Evolutionary conservation across 2,329 filamentous ascomycete species (phyloP).

Genomic region (Graphilbum ipis-grandicollis): DNA sequence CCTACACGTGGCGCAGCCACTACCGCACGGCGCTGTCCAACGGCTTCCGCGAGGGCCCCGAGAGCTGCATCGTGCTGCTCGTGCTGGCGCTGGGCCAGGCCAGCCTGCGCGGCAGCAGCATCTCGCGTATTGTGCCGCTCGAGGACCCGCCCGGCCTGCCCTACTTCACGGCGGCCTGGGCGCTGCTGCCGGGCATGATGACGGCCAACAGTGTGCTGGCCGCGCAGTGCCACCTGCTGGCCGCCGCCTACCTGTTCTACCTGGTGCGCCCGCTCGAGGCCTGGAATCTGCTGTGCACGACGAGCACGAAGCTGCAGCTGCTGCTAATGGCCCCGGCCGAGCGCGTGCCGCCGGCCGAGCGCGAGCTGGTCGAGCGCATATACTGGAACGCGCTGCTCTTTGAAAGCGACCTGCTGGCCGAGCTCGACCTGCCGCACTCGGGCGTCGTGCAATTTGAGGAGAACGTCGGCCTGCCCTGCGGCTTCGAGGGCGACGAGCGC

Average conservation of each 20-base stretch:
- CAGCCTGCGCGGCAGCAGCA: slow-evolving; percentile 58
- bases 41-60: slow-evolving; percentile 60
- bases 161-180: slow-evolving; percentile 71
- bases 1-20: slow-evolving; percentile 60
- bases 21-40: slow-evolving; percentile 60
- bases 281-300: slow-evolving; percentile 64
- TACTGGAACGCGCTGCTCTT: slow-evolving; percentile 76
- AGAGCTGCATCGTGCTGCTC: slow-evolving; percentile 67
- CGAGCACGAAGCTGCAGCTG: slow-evolving; percentile 66
- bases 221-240: slow-evolving; percentile 64
- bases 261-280: slow-evolving; percentile 67
- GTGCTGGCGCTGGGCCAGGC: slow-evolving; percentile 65
- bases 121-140: slow-evolving; percentile 50
- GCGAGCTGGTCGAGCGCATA: slow-evolving; percentile 58
- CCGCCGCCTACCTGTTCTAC: slow-evolving; percentile 70
- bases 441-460: slow-evolving; percentile 73
- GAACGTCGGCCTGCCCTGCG: slow-evolving; percentile 58
- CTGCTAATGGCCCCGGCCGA: slow-evolving; percentile 52
- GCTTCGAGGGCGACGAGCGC: slow-evolving; percentile 32
- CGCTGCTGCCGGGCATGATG: slow-evolving; percentile 60
- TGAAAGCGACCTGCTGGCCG: slow-evolving; percentile 63
- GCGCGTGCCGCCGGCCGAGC: slow-evolving; percentile 52
- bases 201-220: slow-evolving; percentile 62
- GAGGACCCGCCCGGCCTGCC: slow-evolving; percentile 59
- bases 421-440: slow-evolving; percentile 66